These are phyloP conservation scores for Talaromyces funiculosus DNA, from an alignment of 2,329 filamentous ascomycete genomes.

Conservation along the genomic window DNA sequence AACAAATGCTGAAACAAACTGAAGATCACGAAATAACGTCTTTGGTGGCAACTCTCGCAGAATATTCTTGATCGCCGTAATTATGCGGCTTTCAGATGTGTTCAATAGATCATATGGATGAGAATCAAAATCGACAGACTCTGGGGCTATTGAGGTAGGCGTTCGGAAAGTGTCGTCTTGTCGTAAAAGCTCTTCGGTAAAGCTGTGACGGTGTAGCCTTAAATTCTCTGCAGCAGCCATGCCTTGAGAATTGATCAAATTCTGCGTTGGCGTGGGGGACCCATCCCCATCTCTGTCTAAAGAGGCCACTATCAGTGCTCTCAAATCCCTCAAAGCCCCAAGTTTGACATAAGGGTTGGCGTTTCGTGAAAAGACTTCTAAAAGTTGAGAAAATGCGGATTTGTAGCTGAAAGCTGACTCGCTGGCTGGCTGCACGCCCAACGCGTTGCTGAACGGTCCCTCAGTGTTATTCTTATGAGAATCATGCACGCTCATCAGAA, in stretches of 20 bases:
- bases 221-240: slow-evolving; percentile 12
- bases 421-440: slow-evolving; percentile 27
- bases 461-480: not conserved
- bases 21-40: slow-evolving; percentile 74
- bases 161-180: slow-evolving; percentile 19
- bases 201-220: slow-evolving; percentile 27
- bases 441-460: not conserved
- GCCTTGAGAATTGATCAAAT: slow-evolving; percentile 3
- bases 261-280: slow-evolving; percentile 8
- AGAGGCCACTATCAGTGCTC: slow-evolving; percentile 73
- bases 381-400: slow-evolving; percentile 69
- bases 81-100: slow-evolving; percentile 58
- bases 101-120: slow-evolving; percentile 37
- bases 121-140: slow-evolving; percentile 29
- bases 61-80: slow-evolving; percentile 60
- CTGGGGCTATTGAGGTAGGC: slow-evolving; percentile 22
- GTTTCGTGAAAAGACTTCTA: slow-evolving; percentile 82
- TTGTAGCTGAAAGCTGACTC: slow-evolving; percentile 64
- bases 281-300: slow-evolving; percentile 53
- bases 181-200: slow-evolving; percentile 22
- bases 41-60: slow-evolving; percentile 69
- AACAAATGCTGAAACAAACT: slow-evolving; percentile 61
- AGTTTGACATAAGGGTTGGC: slow-evolving; percentile 85
- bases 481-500: slow-evolving; percentile 2
- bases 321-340: slow-evolving; percentile 73